Base-by-base conservation (phyloP, 805 yeast species). In the Candida krabiensis region DNA sequence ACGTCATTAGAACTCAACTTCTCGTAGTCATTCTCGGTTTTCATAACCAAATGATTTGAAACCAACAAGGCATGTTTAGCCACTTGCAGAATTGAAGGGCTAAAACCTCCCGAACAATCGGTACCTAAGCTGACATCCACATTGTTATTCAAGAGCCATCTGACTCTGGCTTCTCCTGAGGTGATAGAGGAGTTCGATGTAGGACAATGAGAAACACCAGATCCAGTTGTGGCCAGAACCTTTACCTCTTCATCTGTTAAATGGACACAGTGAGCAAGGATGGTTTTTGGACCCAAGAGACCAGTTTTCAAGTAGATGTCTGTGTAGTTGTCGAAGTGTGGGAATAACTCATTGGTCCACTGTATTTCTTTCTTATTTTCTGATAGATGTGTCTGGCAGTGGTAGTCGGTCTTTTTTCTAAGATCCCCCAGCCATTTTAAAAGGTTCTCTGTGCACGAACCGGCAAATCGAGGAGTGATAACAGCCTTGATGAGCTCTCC, bases 151-250 rank as follows among this genome's bases (percentile, higher is more conserved):
- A 89, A 66, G 28, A 87, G 64, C 70, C 81, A 74, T 49, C 83
- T 74, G 9, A 91, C 78, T 14, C 88, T 83, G 7, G 96, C 90
- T 60, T 88, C 95, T 13, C 99, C 99, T 9, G 95, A 83, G 0
- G 95, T 81, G 40, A 91, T 73, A 13, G 93, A 79, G 1, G 95
- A 79, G 60, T 91, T 91, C 13, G 96, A 86, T 9, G 88, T 79
- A 2, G 99, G 99, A 64, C 99, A 91, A 62, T 93, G 98, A 4
- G 95, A 75, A 13, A 91, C 77, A 9, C 96, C 95, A 22, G 87
- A 66, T 5, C 75, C 64, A 15, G 75, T 72, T 13, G 52, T 45
- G 44, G 70, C 71, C 30, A 93, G 69, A 15, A 85, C 43, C 13
- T 71, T 61, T 28, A 80, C 69, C 60, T 91, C 99, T 2, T 69